A percentile compares a stretch with the other conserved stretches of the same genome.
Evolutionary conservation across 1,284 basidiomycete species (phyloP).

Genomic region (Boletus smithii): DNA sequence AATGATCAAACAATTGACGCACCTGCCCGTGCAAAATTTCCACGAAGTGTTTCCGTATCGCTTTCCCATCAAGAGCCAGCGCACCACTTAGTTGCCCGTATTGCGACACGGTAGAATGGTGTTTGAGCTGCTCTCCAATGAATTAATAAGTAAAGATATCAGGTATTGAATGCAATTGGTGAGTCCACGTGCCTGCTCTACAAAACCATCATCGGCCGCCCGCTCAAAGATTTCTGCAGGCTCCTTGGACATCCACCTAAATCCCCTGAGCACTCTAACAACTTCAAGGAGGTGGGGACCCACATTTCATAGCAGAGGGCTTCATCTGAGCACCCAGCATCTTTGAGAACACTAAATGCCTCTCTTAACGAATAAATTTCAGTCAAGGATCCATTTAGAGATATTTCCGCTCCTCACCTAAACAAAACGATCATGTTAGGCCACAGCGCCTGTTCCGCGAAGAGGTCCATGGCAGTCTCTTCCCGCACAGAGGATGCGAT

Average conservation of each 20-base stretch:
- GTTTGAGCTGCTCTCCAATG: constrained; percentile 46
- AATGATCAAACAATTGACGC: constrained; percentile 5
- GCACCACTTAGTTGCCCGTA: constrained; percentile 60
- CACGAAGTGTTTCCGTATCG: constrained; percentile 51
- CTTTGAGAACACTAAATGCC: constrained; percentile 59
- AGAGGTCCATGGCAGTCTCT: constrained; percentile 64
- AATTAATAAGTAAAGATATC: not conserved
- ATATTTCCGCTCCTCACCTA: constrained; percentile 35
- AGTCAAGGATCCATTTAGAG: not conserved
- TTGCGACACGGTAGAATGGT: constrained; percentile 61
- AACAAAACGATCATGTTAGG: constrained; percentile 66
- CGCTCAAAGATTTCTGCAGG: constrained; percentile 69
- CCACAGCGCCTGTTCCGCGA: constrained; percentile 66
- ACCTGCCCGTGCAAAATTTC: constrained; percentile 59
- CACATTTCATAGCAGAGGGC: constrained; percentile 67
- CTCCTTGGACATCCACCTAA: constrained; percentile 71
- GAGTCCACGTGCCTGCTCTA: constrained; percentile 42
- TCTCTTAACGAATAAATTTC: constrained; percentile 39
- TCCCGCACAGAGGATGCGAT: constrained; percentile 62
- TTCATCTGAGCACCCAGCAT: constrained; percentile 65
- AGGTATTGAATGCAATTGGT: not conserved
- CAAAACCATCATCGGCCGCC: constrained; percentile 64
- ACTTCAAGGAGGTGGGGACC: constrained; percentile 13
- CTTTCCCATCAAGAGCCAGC: constrained; percentile 50
- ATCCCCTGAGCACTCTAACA: constrained; percentile 3